These are phyloP conservation scores for Talaromyces sp. DNA, from an alignment of 2,329 filamentous ascomycete genomes.

Conservation along the genomic window DNA sequence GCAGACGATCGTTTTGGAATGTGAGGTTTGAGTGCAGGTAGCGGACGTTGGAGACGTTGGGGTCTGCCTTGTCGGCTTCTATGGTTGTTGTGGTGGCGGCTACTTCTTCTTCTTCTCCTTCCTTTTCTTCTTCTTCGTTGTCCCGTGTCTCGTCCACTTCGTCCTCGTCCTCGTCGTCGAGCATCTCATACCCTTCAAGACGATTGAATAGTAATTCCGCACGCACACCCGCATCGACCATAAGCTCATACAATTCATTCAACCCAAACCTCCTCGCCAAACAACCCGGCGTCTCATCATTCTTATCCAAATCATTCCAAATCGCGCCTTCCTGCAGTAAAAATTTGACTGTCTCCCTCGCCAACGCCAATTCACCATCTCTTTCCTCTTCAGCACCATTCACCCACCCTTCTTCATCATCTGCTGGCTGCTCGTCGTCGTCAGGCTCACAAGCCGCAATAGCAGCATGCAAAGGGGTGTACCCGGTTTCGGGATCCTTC, in stretches of 20 bases:
- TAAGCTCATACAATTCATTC: slow-evolving; percentile 69
- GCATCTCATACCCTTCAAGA: slow-evolving; percentile 74
- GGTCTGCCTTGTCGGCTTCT: slow-evolving; percentile 19
- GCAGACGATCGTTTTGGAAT: slow-evolving; percentile 63
- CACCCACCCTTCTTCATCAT: slow-evolving; percentile 19
- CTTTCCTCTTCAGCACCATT: slow-evolving; percentile 22
- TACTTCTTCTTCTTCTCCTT: not conserved
- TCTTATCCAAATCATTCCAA: slow-evolving; percentile 90
- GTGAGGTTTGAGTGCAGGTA: slow-evolving; percentile 67
- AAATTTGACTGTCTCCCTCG: slow-evolving; percentile 66
- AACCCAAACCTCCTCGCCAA: slow-evolving; percentile 69
- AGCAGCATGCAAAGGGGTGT: slow-evolving; percentile 83
- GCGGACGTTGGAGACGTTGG: slow-evolving; percentile 58
- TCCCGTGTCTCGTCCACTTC: slow-evolving; percentile 30
- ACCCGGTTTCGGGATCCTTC: slow-evolving; percentile 80
- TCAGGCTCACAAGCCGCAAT: slow-evolving; percentile 67
- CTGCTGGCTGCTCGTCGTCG: slow-evolving; percentile 23
- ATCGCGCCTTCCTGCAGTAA: slow-evolving; percentile 86
- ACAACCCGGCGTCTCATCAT: slow-evolving; percentile 88
- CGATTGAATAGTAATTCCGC: slow-evolving; percentile 83
- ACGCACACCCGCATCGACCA: slow-evolving; percentile 84
- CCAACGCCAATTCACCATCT: slow-evolving; percentile 52
- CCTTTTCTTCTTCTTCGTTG: slow-evolving; percentile 14
- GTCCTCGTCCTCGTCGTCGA: slow-evolving; percentile 51
- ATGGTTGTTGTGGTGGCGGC: not conserved